These are phyloP conservation scores for Otatea glauca DNA, from an alignment of 176 grass and related monocot species.

Conservation along the genomic window DNA sequence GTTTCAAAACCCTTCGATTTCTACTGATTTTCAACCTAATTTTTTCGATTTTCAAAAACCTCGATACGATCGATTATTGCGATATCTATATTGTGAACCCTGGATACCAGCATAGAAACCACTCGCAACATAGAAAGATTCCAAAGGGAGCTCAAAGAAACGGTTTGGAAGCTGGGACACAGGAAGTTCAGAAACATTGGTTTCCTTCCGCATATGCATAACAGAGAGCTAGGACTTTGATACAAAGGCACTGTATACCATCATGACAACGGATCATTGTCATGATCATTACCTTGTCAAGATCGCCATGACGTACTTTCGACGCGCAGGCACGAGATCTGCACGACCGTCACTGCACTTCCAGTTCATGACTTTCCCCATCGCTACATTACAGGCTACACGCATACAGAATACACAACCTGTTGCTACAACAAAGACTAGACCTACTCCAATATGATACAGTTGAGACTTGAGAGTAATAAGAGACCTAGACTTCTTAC, in stretches of 20 bases:
- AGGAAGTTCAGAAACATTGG: not conserved
- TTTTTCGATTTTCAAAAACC: too few species aligned
- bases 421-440: not conserved
- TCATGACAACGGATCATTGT: not conserved
- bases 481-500: not conserved
- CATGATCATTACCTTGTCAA: not conserved
- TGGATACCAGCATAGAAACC: not conserved
- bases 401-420: constrained; percentile 7
- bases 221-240: not conserved
- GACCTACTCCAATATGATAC: constrained; percentile 25
- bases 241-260: not conserved
- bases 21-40: too few species aligned
- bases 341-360: not conserved
- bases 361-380: not conserved
- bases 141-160: not conserved
- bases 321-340: not conserved
- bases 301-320: not conserved
- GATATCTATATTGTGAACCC: too few species aligned
- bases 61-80: too few species aligned
- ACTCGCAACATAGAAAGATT: not conserved
- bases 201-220: not conserved
- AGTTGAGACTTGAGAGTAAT: not conserved
- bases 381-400: constrained; percentile 24
- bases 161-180: not conserved
- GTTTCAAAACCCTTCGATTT: too few species aligned